Base-by-base conservation (phyloP, 2,329 filamentous ascomycete genomes). In the Thermothelomyces thermophilus region DNA sequence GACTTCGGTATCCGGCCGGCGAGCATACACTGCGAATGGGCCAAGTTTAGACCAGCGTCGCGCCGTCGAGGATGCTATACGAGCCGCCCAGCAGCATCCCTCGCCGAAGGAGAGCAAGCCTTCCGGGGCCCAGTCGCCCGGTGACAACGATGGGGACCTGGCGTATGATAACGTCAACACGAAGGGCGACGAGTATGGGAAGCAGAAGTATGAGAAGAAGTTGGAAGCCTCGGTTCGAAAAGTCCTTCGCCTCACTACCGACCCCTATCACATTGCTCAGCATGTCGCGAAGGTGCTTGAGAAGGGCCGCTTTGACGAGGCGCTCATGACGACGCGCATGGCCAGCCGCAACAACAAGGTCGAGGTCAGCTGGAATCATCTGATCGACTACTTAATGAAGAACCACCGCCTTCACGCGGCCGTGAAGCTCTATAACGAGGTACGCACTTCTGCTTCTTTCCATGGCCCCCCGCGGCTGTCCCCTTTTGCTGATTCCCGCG, bases 391-490 rank as follows among this genome's bases (percentile, higher is more conserved):
- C 65, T 73, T 80, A 54, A 70, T 96, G 65, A 68, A 75, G 36
- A 72, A 80, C 20, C 73, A 79, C 36, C 75, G 75, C 45, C 66
- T 89, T 30, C 74, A 75, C 52, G 70, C 73, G 17, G 90, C 87
- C 16, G 69, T 95, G 50, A 90, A 86, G 68, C 73, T 89, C n/a
- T 96, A 83, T 70, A 95, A 96, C 66, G 91, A 97, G 66, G 86
- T 87, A 66, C 55, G 73, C 52, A 62, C 30, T 31, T 31, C 5
- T 14, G 33, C 31, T 37, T 17, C 7, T 9, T 19, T 13, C 1
- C 48, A 24, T n/a, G 17, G 13, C 10, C 6, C 3, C 10, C 6
- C 3, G 6, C 8, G 16, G 14, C 1, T n/a, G n/a, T n/a, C 33
- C 33, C 33, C 17, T 13, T n/a, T 24, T 51, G 43, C 52, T 41